phyloP scores from a whole-genome alignment of 2,329 filamentous ascomycete genomes.

The Botrytis pseudocinerea region DNA sequence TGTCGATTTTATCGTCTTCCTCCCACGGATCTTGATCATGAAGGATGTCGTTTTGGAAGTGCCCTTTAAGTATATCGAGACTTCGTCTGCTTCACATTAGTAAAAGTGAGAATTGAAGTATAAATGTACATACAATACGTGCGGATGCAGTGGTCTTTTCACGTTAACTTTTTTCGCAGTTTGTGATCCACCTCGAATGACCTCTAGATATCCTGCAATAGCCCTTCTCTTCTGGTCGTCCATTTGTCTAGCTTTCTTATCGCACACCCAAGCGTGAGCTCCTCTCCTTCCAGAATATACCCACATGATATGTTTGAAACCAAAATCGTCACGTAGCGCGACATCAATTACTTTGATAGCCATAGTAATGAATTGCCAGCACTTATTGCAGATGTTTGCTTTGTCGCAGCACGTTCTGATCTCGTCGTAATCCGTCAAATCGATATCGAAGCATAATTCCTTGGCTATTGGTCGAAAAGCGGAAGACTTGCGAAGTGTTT shows the following conservation, averaged over 20 bases:
- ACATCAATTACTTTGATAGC: constrained; percentile 90
- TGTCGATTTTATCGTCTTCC: constrained; percentile 67
- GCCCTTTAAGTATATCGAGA: constrained; percentile 76
- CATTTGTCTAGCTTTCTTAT: constrained; percentile 79
- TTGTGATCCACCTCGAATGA: constrained; percentile 83
- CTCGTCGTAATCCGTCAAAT: constrained; percentile 98
- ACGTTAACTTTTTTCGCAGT: constrained; percentile 85
- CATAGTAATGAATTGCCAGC: constrained; percentile 98
- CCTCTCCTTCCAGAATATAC: constrained; percentile 96
- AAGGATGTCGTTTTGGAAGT: constrained; percentile 84
- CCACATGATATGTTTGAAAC: constrained; percentile 96
- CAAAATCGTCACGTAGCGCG: constrained; percentile 89
- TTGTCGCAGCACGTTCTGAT: constrained; percentile 93
- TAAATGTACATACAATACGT: constrained; percentile 62
- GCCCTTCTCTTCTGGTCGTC: constrained; percentile 83
- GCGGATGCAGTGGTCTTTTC: constrained; percentile 83
- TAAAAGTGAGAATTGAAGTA: background rate
- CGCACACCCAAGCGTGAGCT: constrained; percentile 97
- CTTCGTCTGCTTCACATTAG: constrained; percentile 60
- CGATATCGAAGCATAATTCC: constrained; percentile 98
- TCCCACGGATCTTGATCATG: constrained; percentile 84
- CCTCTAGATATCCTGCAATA: constrained; percentile 85
- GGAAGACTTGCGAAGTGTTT: constrained; percentile 75
- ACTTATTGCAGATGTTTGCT: constrained; percentile 89
- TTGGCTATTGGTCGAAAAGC: constrained; percentile 87